Evolutionary conservation across 164 flowering plant genomes (phyloP).

Genomic region (Tetracentron sinense): DNA sequence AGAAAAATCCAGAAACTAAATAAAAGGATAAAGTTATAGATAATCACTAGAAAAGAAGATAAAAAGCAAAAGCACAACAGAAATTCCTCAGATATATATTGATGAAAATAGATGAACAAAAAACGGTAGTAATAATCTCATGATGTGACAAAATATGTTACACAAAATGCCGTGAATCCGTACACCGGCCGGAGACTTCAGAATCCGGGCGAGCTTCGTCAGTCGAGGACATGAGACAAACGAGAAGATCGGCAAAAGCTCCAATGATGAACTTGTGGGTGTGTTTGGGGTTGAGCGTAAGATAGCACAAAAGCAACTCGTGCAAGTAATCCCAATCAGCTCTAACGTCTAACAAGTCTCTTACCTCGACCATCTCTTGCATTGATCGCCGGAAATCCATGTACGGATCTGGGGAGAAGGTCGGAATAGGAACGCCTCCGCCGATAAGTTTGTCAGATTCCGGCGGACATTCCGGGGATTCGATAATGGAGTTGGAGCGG

Average conservation of each 20-base stretch:
- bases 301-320: constrained; percentile 53
- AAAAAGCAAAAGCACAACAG: no score
- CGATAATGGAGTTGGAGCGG: constrained; percentile 63
- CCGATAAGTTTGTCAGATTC: constrained; percentile 9
- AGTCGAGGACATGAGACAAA: constrained; percentile 34
- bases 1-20: no score
- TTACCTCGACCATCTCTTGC: constrained; percentile 93
- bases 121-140: not conserved
- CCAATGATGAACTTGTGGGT: constrained; percentile 53
- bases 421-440: constrained; percentile 49
- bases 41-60: no score
- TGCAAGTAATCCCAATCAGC: constrained; percentile 53
- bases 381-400: constrained; percentile 77
- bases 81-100: not conserved
- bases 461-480: constrained; percentile 21
- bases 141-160: not conserved
- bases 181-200: not conserved
- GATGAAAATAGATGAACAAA: no score
- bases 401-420: constrained; percentile 53
- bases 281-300: constrained; percentile 46
- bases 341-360: constrained; percentile 29
- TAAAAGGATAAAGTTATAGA: no score
- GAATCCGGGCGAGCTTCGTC: not conserved
- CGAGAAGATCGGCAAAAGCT: constrained; percentile 57
- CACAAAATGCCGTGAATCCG: not conserved